Base-by-base conservation (phyloP, 2,329 filamentous ascomycete species). In the Diplodia mutila region DNA sequence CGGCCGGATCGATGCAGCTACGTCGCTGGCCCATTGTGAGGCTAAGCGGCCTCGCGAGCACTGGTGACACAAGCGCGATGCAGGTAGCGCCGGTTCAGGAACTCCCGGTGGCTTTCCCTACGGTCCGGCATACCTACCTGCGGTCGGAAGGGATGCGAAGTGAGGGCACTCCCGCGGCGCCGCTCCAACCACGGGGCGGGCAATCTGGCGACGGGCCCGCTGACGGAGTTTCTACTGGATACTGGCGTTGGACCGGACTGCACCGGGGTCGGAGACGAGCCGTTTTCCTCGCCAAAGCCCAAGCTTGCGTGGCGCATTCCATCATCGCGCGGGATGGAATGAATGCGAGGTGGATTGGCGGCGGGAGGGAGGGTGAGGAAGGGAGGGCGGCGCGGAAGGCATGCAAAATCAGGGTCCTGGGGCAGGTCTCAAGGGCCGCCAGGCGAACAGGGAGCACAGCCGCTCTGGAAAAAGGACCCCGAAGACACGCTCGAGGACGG, bases 321-420 rank as follows among this genome's bases (percentile, higher is more conserved):
- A 63, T 63, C 59, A 63, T 63, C 42, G 46, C 59, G 59, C 59
- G 59, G 59, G 59, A 63, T 63, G 59, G 59, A 51, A 49, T 51
- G 46, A 29, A 46, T 34, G 32, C 32, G 37, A 48, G 34, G 34
- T 42, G 37, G 27, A 6, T 21, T 55, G 53, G 53, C 29, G 53
- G 29, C 59, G 42, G 59, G 27, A 34, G 59, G 42, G 27, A 61
- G 57, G 39, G 37, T 7, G 55, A 29, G 23, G 14, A 18, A 46
- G 53, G 21, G 54, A 42, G 34, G 37, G 54, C 54, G 54, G 55
- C 14, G 55, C 55, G 55, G 34, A 57, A 61, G 59, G 59, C 59
- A 63, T 63, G 42, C 59, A 51, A 34, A 51, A 12, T 37, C 59
- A 63, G 59, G 59, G 59, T 63, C 59, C 59, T 63, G n/a, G 53